Evolutionary conservation across 1,139 yeast species (phyloP), one percentile per base, ranked within the genome.

Genomic region (Saccharomyces hybrid): DNA sequence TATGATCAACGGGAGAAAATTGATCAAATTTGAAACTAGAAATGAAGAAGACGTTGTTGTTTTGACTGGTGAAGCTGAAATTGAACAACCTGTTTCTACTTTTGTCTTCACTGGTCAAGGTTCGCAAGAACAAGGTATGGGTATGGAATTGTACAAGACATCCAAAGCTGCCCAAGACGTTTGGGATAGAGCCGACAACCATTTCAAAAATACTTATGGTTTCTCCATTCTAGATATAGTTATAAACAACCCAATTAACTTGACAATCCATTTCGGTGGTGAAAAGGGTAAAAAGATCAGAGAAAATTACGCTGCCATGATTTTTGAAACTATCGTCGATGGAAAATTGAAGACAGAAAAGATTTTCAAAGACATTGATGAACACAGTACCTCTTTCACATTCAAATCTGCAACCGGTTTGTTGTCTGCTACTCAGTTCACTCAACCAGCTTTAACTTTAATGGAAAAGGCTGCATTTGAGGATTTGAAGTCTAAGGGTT

Each of bases 61-160:
- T 24, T 79, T 93, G 67, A 72, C 80, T 55, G 99, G 98, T 75
- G 96, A 90, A 76, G 99, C 99, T 55, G 99, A 93, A 77, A 91
- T 95, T 68, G 98, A 93, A 67, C 99, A 93, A 76, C 99, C 99
- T 52, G 86, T 86, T 56, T 88, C 99, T 51, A 86, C 99, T 19
- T 93, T 88, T 71, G 97, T 93, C 57, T 93, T 95, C 77, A 93
- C 99, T 63, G 99, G 99, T 72, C 99, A 93, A 80, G 99, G 99
- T 72, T 91, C 99, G 58, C 99, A 93, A 77, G 99, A 95, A 75
- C 99, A 95, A 78, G 98, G 98, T 71, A 93, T 93, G 99, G 99
- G 99, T 78, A 93, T 93, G 99, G 99, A 95, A 74, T 81, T 93
- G 71, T 93, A 93, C 75, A 85, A 84, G 61, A 80, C 89, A 52